A percentile compares a stretch with the other conserved stretches of the same genome.
Conservation (phyloP, 2,329 filamentous ascomycete species). For the Xylariaceae sp. region DNA sequence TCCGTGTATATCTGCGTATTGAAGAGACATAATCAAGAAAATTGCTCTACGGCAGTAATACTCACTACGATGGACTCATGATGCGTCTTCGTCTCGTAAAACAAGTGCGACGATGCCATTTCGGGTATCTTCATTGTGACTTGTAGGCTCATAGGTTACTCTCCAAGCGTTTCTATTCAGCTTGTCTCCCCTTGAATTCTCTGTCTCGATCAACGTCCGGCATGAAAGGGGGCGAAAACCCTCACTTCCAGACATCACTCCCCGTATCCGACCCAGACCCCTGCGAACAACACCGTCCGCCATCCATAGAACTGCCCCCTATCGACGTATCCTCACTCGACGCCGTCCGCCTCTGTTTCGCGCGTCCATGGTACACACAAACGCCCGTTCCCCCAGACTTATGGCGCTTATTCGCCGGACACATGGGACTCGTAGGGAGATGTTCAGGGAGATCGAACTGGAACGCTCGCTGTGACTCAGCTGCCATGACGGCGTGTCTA, state of each 20-base stretch:
- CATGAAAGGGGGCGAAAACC: no score
- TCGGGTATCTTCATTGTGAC: no score
- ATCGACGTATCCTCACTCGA: background rate
- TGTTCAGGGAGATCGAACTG: conserved; percentile 49
- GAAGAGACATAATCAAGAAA: background rate
- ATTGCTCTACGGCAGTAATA: background rate
- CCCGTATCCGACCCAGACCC: conserved; percentile 4
- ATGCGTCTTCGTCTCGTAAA: no score
- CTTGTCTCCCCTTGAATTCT: background rate
- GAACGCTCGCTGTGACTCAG: conserved; percentile 30
- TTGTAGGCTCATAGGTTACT: no score
- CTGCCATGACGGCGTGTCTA: conserved; percentile 17
- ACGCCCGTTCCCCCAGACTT: conserved; percentile 42
- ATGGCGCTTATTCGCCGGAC: conserved; percentile 44
- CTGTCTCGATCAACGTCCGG: no score
- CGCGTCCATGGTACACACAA: conserved; percentile 47
- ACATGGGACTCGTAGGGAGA: conserved; percentile 47
- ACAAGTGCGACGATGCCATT: no score
- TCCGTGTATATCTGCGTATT: background rate
- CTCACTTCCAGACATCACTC: conserved; percentile 18
- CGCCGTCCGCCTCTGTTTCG: conserved; percentile 17
- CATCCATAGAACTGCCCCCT: background rate
- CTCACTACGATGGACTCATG: no score
- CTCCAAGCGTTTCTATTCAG: background rate
- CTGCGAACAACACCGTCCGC: background rate